These are phyloP conservation scores for Obba rivulosa DNA, from an alignment of 768 basidiomycete genomes.

Conservation along the genomic window DNA sequence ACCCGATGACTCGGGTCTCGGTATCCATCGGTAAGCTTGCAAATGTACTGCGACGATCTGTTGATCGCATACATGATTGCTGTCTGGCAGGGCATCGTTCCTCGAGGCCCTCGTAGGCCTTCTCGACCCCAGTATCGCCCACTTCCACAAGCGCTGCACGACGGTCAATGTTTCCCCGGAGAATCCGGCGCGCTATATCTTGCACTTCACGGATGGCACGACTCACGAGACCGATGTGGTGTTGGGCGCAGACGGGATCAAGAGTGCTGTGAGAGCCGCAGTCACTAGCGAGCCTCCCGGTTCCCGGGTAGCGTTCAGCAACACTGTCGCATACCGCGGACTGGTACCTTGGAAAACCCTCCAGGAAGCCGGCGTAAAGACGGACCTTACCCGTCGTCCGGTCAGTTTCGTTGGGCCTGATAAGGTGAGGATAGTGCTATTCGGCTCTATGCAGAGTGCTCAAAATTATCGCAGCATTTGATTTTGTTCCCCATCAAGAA, in stretches of 20 bases:
- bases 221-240: constrained; percentile 42
- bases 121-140: constrained; percentile 35
- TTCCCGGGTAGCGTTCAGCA: constrained; percentile 33
- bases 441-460: background rate
- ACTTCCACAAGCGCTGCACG: constrained; percentile 47
- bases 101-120: constrained; percentile 42
- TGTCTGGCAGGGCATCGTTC: constrained; percentile 37
- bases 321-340: constrained; percentile 44
- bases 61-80: background rate
- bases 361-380: constrained; percentile 37
- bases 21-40: constrained; percentile 37
- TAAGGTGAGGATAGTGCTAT: constrained; percentile 14
- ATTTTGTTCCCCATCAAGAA: constrained; percentile 46
- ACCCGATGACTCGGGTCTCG: constrained; percentile 34
- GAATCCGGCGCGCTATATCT: constrained; percentile 15
- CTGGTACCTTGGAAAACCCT: constrained; percentile 37
- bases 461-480: constrained; percentile 37
- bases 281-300: constrained; percentile 26
- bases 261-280: constrained; percentile 32
- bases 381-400: constrained; percentile 30
- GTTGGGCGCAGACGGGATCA: constrained; percentile 36
- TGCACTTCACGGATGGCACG: constrained; percentile 47
- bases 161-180: constrained; percentile 10
- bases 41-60: too few species aligned
- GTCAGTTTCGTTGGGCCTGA: constrained; percentile 39